Evolutionary conservation across 1,139 yeast species (phyloP).

Genomic region (Zygosaccharomyces sapae): DNA sequence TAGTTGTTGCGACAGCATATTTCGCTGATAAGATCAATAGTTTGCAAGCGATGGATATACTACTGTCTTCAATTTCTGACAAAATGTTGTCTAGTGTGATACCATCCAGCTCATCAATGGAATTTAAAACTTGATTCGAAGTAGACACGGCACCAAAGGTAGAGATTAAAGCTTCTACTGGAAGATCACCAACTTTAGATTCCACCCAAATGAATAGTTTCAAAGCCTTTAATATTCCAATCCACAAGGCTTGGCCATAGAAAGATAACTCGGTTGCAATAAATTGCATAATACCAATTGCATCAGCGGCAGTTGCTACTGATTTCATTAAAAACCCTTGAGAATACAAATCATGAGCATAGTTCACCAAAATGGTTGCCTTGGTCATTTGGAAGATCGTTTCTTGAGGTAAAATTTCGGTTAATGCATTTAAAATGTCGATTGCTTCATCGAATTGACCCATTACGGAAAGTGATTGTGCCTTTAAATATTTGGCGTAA

Average conservation of each 20-base stretch:
- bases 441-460: conserved; percentile 52
- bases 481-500: conserved; percentile 64
- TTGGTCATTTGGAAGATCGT: conserved; percentile 55
- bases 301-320: conserved; percentile 45
- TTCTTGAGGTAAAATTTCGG: conserved; percentile 46
- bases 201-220: conserved; percentile 45
- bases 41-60: conserved; percentile 27
- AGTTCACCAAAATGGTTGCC: conserved; percentile 53
- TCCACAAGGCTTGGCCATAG: conserved; percentile 50
- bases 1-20: conserved; percentile 23
- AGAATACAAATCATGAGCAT: conserved; percentile 49
- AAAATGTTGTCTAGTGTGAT: conserved; percentile 47
- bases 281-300: conserved; percentile 35
- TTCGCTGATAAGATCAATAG: conserved; percentile 32
- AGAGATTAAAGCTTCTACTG: conserved; percentile 40
- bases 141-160: conserved; percentile 34
- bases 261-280: conserved; percentile 29
- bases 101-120: conserved; percentile 25
- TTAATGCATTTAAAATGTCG: conserved; percentile 42
- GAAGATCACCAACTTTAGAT: conserved; percentile 43
- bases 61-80: conserved; percentile 23
- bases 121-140: conserved; percentile 20
- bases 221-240: conserved; percentile 46
- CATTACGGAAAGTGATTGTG: conserved; percentile 51
- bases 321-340: conserved; percentile 70